Base-by-base conservation (phyloP, 768 basidiomycete genomes). In the Amanita fuliginea region DNA sequence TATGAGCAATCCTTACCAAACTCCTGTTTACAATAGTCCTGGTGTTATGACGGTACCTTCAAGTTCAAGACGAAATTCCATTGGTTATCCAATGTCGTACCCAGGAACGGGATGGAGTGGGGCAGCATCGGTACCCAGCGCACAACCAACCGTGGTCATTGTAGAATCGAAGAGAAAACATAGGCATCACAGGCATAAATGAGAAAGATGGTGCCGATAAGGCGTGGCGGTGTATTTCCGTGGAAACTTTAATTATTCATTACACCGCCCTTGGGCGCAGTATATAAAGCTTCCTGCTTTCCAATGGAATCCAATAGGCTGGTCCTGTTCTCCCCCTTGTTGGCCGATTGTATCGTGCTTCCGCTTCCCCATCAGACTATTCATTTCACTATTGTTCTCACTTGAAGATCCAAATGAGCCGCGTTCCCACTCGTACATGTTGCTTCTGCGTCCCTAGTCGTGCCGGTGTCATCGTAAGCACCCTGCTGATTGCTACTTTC, bases 401-500 rank as follows among this genome's bases (percentile, higher is more conserved):
- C 46, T 49, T 42, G 35, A 50, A 45, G 52, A 24, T 45, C 53
- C 53, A 22, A 6, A 70, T 68, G 65, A 61, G 63, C 16, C 58
- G 62, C 49, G 65, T 71, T 53, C 54, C 52, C 39, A 65, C 67
- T 43, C 70, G 72, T 55, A 74, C 65, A 34, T 75, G 73, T 59
- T 75, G 72, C 56, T 73, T 71, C 64, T 75, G 74, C 59, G 67
- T 75, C 44, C 73, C 75, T 7, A 70, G 72, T 32, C 62, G 75
- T 54, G 68, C 67, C 39, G 75, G 74, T 42, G 72, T 71, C 41
- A 61, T 75, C 42, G 73, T 75, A 51, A 55, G 74, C 63, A 21
- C 18, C 19, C 32, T 30, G 24, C 26, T 18, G 14, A 10, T 18
- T n/a, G n/a, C 11, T 9, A 7, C 18, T 10, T n/a, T 21, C 44